These are phyloP conservation scores for Russula vinacea DNA, from an alignment of 768 basidiomycete genomes.

Conservation along the genomic window DNA sequence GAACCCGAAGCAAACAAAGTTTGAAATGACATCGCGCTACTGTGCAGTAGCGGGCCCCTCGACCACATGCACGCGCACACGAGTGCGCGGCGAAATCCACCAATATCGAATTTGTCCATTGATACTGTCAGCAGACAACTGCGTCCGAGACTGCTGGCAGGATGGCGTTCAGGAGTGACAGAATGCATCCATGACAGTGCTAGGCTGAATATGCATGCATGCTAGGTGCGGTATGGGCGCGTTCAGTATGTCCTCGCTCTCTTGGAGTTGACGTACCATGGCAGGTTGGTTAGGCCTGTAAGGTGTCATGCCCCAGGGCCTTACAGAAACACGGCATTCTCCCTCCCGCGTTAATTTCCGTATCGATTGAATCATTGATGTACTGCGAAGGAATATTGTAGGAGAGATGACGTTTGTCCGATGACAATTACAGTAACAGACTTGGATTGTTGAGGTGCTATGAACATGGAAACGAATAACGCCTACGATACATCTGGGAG, in stretches of 20 bases:
- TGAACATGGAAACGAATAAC: not conserved
- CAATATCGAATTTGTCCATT: not conserved
- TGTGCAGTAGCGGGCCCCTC: constrained; percentile 27
- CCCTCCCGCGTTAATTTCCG: not conserved
- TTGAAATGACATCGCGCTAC: constrained; percentile 20
- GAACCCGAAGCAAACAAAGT: not conserved
- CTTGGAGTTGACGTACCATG: not conserved
- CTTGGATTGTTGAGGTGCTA: not conserved
- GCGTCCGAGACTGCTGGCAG: not conserved
- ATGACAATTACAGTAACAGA: not conserved
- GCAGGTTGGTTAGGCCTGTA: not conserved
- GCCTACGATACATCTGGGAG: not conserved
- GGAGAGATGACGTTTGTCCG: no score
- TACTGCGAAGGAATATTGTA: not conserved
- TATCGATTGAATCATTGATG: not conserved
- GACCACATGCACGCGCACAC: constrained; percentile 18
- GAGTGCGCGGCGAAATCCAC: constrained; percentile 5
- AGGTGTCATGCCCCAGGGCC: not conserved
- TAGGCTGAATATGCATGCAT: no score
- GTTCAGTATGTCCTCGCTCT: not conserved
- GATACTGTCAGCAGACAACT: not conserved
- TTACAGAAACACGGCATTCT: no score
- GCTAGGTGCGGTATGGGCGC: not conserved
- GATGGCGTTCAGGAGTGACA: not conserved
- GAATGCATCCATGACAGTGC: not conserved